Evolutionary conservation across 306 rosid genomes (phyloP).

Genomic region (Ceratonia siliqua): DNA sequence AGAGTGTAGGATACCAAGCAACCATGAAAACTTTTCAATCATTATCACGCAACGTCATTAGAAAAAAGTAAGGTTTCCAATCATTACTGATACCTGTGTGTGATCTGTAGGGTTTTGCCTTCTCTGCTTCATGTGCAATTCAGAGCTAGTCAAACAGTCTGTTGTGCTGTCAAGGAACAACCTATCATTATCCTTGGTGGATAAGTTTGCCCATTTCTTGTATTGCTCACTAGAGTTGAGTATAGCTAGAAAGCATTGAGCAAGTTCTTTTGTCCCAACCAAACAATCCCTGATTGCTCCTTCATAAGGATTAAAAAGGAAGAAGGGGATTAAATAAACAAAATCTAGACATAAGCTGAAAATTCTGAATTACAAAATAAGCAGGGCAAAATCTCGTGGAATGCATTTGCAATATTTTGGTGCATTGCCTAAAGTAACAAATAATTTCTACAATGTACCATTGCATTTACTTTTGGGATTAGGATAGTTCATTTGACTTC

Average conservation of each 20-base stretch:
- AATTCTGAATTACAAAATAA: slow-evolving; percentile 17
- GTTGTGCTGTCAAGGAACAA: slow-evolving; percentile 13
- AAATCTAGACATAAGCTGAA: neutral
- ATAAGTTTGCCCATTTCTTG: slow-evolving; percentile 47
- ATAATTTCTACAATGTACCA: neutral
- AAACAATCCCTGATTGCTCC: slow-evolving; percentile 64
- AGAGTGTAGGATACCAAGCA: neutral
- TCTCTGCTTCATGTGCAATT: slow-evolving; percentile 40
- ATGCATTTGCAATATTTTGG: neutral
- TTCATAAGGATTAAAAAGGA: slow-evolving; percentile 35
- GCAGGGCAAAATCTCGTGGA: slow-evolving; percentile 7
- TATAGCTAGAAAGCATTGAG: slow-evolving; percentile 47
- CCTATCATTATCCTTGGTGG: slow-evolving; percentile 5
- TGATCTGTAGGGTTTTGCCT: slow-evolving; percentile 64
- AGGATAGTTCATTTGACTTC: slow-evolving; percentile 2
- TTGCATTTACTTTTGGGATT: neutral
- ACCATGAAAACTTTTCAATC: neutral
- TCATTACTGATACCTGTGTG: slow-evolving; percentile 63
- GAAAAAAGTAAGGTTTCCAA: neutral
- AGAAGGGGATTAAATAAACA: neutral
- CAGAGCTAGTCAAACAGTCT: slow-evolving; percentile 32
- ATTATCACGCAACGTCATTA: neutral
- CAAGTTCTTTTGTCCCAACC: slow-evolving; percentile 52
- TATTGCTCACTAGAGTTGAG: slow-evolving; percentile 44
- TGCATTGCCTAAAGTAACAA: neutral